A percentile compares a stretch with the other conserved stretches of the same genome.
These are phyloP conservation scores for Blastocystis sp. DNA, from an alignment of 352 stramenopile species.

Conservation along the genomic window DNA sequence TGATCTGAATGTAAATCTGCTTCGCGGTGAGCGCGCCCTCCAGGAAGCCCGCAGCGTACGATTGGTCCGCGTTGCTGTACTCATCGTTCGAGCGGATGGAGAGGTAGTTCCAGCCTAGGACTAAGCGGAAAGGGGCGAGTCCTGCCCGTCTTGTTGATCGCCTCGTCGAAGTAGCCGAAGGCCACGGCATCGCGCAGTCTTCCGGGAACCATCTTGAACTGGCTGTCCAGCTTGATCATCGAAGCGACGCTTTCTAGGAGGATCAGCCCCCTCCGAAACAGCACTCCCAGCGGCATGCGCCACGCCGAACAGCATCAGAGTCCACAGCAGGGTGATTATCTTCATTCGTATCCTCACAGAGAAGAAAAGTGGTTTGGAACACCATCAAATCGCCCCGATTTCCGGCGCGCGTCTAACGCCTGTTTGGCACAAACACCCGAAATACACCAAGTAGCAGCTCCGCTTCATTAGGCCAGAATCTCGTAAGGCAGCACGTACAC, in stretches of 20 bases:
- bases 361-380: conserved; percentile 48
- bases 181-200: conserved; percentile 34
- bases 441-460: not conserved
- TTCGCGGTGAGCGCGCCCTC: conserved; percentile 76
- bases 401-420: not conserved
- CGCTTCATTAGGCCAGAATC: conserved; percentile 66
- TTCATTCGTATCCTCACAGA: not conserved
- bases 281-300: conserved; percentile 5
- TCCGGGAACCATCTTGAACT: conserved; percentile 38
- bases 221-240: conserved; percentile 43
- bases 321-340: not conserved
- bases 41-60: conserved; percentile 74
- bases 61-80: conserved; percentile 73
- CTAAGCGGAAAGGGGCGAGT: not conserved
- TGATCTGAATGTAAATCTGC: conserved; percentile 77
- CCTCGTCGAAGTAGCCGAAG: conserved; percentile 58
- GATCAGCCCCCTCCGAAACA: not conserved
- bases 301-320: not conserved
- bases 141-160: conserved; percentile 51
- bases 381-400: conserved; percentile 26
- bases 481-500: conserved; percentile 68
- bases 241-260: conserved; percentile 30
- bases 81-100: conserved; percentile 64
- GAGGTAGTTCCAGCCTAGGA: conserved; percentile 63
- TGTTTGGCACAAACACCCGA: not conserved